Percentiles rank a stretch among this genome's conserved stretches.
phyloP scores from a whole-genome alignment of 2,329 filamentous ascomycete species.

The Emmonsiellopsis sp. region DNA sequence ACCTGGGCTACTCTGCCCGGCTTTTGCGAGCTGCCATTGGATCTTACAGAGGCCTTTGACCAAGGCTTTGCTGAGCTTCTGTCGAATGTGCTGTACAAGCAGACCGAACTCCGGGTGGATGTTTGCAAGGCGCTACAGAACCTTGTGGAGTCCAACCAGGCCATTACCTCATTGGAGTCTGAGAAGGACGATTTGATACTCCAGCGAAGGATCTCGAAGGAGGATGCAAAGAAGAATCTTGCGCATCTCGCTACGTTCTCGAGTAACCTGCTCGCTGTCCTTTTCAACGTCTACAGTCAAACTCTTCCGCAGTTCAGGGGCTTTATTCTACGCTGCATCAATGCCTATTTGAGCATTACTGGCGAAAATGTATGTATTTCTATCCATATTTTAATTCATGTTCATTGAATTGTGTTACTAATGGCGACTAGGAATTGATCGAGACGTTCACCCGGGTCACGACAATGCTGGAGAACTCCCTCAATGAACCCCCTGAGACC shows the following conservation, averaged over 20 bases:
- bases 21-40: slow-evolving; percentile 86
- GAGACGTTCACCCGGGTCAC: slow-evolving; percentile 84
- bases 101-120: slow-evolving; percentile 76
- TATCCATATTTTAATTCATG: not conserved
- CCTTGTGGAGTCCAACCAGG: slow-evolving; percentile 84
- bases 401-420: slow-evolving; percentile 5
- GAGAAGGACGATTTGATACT: slow-evolving; percentile 64
- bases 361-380: slow-evolving; percentile 44
- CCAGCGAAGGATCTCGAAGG: slow-evolving; percentile 68
- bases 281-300: slow-evolving; percentile 99
- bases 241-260: slow-evolving; percentile 70
- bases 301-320: slow-evolving; percentile 87
- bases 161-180: slow-evolving; percentile 59
- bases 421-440: slow-evolving; percentile 54
- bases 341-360: slow-evolving; percentile 84
- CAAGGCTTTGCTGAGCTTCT: slow-evolving; percentile 82
- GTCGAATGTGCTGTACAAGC: slow-evolving; percentile 85
- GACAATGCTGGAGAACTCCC: slow-evolving; percentile 65
- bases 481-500: slow-evolving; percentile 56
- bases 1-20: slow-evolving; percentile 90
- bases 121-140: slow-evolving; percentile 79
- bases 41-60: slow-evolving; percentile 68
- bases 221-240: slow-evolving; percentile 67
- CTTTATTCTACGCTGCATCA: slow-evolving; percentile 87
- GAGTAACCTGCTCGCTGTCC: slow-evolving; percentile 81